phyloP scores from a whole-genome alignment of 495 filamentous ascomycete genomes.

The Penicillium parvum region DNA sequence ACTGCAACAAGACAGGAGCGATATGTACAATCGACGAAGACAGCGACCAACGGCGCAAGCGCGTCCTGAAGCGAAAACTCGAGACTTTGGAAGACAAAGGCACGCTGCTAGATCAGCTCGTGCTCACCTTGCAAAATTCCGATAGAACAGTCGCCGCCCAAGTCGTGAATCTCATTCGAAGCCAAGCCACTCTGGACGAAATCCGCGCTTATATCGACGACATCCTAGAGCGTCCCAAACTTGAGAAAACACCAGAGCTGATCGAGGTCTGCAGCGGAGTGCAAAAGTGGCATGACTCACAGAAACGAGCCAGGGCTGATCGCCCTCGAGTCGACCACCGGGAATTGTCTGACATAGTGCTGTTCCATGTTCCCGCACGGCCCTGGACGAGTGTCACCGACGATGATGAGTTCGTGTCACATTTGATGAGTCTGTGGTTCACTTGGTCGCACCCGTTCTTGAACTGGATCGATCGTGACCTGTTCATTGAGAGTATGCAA shows the following conservation, averaged over 20 bases:
- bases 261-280: slow-evolving; percentile 7
- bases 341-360: not conserved
- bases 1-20: slow-evolving; percentile 27
- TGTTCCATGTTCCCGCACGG: slow-evolving; percentile 28
- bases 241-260: slow-evolving; percentile 24
- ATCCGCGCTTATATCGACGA: slow-evolving; percentile 29
- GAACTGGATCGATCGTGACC: slow-evolving; percentile 39
- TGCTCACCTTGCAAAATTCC: slow-evolving; percentile 26
- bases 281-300: not conserved
- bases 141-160: slow-evolving; percentile 15
- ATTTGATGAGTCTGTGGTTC: slow-evolving; percentile 42
- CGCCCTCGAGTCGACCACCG: not conserved
- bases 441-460: slow-evolving; percentile 41
- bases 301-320: not conserved
- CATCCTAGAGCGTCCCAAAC: slow-evolving; percentile 17
- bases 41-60: slow-evolving; percentile 32
- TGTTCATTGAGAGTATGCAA: slow-evolving; percentile 40
- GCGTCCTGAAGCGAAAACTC: slow-evolving; percentile 33
- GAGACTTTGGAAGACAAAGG: slow-evolving; percentile 30
- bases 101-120: slow-evolving; percentile 23
- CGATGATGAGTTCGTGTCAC: slow-evolving; percentile 46
- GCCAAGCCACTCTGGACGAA: slow-evolving; percentile 28
- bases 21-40: slow-evolving; percentile 30
- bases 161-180: slow-evolving; percentile 34
- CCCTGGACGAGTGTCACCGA: slow-evolving; percentile 47